Percentiles rank a stretch among this genome's conserved stretches.
phyloP scores from a whole-genome alignment of 768 basidiomycete genomes.

The Polyporus arcularius region DNA sequence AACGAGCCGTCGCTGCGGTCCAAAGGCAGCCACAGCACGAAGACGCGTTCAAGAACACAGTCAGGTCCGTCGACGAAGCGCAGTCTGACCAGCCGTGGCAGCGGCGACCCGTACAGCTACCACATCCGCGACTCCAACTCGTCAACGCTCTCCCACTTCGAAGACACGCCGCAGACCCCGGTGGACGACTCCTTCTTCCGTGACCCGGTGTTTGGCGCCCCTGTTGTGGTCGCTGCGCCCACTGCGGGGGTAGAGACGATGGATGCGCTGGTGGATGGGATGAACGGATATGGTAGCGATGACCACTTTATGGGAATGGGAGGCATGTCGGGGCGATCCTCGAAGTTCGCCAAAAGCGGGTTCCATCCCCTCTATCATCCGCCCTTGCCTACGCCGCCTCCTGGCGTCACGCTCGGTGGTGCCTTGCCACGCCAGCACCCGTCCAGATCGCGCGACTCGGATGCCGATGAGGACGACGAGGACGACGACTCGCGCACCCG shows the following conservation, averaged over 20 bases:
- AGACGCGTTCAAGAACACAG: constrained; percentile 17
- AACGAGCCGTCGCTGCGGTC: constrained; percentile 11
- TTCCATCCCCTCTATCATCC: constrained; percentile 82
- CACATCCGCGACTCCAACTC: constrained; percentile 63
- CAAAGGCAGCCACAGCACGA: constrained; percentile 7
- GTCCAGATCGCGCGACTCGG: constrained; percentile 45
- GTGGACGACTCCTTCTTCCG: constrained; percentile 41
- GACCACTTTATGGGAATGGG: constrained; percentile 45
- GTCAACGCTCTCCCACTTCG: constrained; percentile 62
- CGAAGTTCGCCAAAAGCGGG: constrained; percentile 56
- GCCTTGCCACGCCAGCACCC: constrained; percentile 32
- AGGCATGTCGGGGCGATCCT: constrained; percentile 46
- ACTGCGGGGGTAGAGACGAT: constrained; percentile 80
- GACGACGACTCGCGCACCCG: constrained; percentile 2
- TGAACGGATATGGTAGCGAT: constrained; percentile 71
- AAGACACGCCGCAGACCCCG: constrained; percentile 74
- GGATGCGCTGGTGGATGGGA: constrained; percentile 87
- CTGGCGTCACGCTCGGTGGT: constrained; percentile 69
- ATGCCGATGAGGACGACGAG: constrained; percentile 53
- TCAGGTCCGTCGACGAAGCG: constrained; percentile 13
- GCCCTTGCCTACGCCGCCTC: constrained; percentile 81
- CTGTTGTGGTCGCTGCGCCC: constrained; percentile 74
- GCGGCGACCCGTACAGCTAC: constrained; percentile 25
- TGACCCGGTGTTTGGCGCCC: constrained; percentile 27
- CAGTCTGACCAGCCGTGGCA: constrained; percentile 8